These are phyloP conservation scores for Eudorina sp. DNA, from an alignment of 139 green algal genomes.

Conservation along the genomic window DNA sequence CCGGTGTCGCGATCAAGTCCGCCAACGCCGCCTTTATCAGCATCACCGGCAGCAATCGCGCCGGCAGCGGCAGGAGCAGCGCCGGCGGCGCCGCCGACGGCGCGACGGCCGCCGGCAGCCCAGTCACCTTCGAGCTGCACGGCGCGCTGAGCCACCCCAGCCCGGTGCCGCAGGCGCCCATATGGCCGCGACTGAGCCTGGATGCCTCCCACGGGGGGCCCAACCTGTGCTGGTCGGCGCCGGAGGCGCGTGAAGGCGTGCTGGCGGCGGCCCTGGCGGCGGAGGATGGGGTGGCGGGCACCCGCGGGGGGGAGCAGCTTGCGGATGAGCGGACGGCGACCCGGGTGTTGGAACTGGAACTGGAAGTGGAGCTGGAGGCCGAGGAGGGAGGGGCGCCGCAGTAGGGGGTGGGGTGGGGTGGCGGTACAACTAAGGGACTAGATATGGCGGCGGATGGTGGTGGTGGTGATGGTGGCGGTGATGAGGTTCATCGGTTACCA, in stretches of 20 bases:
- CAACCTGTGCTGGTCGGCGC: not conserved
- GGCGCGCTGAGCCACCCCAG: conserved; percentile 17
- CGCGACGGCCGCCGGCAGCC: not conserved
- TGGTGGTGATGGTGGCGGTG: not conserved
- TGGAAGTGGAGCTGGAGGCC: not conserved
- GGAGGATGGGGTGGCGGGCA: too few species aligned
- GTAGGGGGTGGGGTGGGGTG: not conserved
- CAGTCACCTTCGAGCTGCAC: not conserved
- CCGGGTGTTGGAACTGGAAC: not conserved
- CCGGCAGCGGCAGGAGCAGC: not conserved
- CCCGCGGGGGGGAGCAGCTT: too few species aligned
- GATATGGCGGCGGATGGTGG: not conserved
- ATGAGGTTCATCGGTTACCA: not conserved
- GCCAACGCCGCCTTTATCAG: too few species aligned
- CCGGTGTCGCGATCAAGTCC: too few species aligned
- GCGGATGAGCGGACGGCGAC: too few species aligned
- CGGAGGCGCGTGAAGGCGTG: not conserved
- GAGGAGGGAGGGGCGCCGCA: not conserved
- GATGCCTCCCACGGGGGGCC: not conserved
- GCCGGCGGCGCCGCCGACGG: not conserved
- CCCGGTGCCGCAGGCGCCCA: not conserved
- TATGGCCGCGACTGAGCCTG: conserved; percentile 11
- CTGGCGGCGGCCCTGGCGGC: not conserved
- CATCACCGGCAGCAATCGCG: too few species aligned
- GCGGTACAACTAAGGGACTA: not conserved